Base-by-base conservation (phyloP, 805 yeast species). In the Blastobotrys parvus region DNA sequence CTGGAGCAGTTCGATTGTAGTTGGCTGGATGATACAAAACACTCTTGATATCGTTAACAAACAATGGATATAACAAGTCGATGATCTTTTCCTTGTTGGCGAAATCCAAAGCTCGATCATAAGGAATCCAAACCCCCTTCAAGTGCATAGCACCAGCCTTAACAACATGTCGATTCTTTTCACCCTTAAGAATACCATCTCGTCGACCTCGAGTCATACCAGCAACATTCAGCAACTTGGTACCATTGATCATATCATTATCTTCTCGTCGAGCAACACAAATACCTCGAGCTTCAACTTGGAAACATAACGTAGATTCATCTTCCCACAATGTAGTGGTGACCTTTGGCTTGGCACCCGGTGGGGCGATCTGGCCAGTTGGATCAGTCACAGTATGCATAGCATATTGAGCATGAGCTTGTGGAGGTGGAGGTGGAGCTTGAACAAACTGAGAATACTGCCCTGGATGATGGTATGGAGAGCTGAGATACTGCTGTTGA, bases 301-400 rank as follows among this genome's bases (percentile, higher is more conserved):
- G 92, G 65, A 83, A 84, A 58, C 92, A 84, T 41, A 84, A 62
- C 0, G 94, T 84, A 52, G 81, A 80, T 57, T 84, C 94, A 58
- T 84, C 94, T 57, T 84, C 92, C 94, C 94, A 84, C 74, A 81
- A 75, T n/a, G 92, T 83, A 18, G 92, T 82, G 41, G 88, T 81
- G 41, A 83, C 86, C 47, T 75, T 63, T 41, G 80, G 79, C 36
- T 55, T 71, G 67, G 48, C 53, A 10, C 62, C 59, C 39, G 70
- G 64, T 41, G 70, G 65, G 17, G 66, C 63, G 30, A 52, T 55
- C 51, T 62, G 67, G 35, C 67, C 67, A 4, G 62, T 61, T 20
- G 66, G 64, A 46, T 62, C 67, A 5, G 67, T 62, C 31, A 62
- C 58, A 35, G 59, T 54, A 45, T 45, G 45, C 7, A 38, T 42